phyloP scores from a whole-genome alignment of 768 basidiomycete genomes.

The Tricholoma sp. region DNA sequence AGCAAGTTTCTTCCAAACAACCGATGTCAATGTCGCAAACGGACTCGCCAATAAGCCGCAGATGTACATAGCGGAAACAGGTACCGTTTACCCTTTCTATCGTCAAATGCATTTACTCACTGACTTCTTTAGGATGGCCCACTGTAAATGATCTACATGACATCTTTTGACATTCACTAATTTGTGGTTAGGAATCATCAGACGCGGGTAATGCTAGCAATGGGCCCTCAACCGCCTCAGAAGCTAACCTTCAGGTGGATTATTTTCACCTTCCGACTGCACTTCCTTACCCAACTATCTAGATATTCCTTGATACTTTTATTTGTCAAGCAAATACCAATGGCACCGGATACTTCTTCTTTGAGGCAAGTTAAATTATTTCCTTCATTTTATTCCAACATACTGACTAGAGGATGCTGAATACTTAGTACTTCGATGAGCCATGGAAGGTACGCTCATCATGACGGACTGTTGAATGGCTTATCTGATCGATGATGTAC shows the following conservation, averaged over 20 bases:
- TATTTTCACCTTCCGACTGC: neutral
- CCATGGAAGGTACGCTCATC: conserved; percentile 63
- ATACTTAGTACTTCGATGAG: conserved; percentile 67
- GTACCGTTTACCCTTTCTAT: conserved; percentile 22
- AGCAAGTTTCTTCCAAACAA: conserved; percentile 63
- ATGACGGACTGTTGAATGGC: neutral
- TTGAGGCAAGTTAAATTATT: conserved; percentile 47
- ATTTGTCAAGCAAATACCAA: conserved; percentile 84
- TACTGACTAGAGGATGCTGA: conserved; percentile 2
- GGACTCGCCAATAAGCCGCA: conserved; percentile 62
- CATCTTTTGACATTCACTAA: neutral
- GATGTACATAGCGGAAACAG: conserved; percentile 94
- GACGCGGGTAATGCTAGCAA: conserved; percentile 54
- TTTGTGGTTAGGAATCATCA: conserved; percentile 45
- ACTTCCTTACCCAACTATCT: conserved; percentile 4
- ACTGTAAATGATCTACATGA: conserved; percentile 36
- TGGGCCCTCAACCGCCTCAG: conserved; percentile 62
- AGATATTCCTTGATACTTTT: conserved; percentile 83
- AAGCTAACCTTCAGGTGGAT: conserved; percentile 51
- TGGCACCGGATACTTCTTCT: conserved; percentile 83
- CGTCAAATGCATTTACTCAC: neutral
- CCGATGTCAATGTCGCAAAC: conserved; percentile 55
- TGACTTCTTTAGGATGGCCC: conserved; percentile 44
- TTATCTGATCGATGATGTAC: conserved; percentile 3
- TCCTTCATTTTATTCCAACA: neutral